Percentiles rank a stretch among this genome's conserved stretches.
Evolutionary conservation across 495 filamentous ascomycete species (phyloP).

Genomic region (Platismatia glauca): DNA sequence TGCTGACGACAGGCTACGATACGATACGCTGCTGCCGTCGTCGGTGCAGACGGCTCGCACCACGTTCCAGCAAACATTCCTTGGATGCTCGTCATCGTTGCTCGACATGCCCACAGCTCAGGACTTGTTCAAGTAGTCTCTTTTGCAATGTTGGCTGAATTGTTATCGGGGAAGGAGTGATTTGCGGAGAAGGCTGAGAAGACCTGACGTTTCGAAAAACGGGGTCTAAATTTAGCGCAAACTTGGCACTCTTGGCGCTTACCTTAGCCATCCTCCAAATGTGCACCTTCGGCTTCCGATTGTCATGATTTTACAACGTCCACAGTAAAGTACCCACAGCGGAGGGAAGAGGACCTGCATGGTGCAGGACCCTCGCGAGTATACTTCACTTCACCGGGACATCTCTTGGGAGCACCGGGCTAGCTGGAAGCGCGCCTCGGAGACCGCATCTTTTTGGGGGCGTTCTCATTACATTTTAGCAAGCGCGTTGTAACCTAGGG

Average conservation of each 20-base stretch:
- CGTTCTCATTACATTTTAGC: too few species aligned
- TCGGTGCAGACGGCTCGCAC: not conserved
- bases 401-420: too few species aligned
- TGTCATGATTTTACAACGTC: too few species aligned
- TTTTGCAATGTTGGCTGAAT: not conserved
- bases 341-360: too few species aligned
- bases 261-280: not conserved
- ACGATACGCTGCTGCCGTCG: not conserved
- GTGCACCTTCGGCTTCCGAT: too few species aligned
- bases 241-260: not conserved
- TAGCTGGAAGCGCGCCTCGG: too few species aligned
- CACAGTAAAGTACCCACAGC: too few species aligned
- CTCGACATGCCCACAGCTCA: not conserved
- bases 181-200: not conserved
- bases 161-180: not conserved
- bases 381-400: not conserved
- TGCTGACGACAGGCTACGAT: not conserved
- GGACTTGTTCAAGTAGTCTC: not conserved
- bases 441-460: too few species aligned
- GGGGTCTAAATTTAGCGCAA: not conserved
- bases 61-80: not conserved
- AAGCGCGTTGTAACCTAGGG: too few species aligned
- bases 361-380: too few species aligned
- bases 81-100: not conserved
- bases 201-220: not conserved